These are phyloP conservation scores for Pistacia integerrima DNA, from an alignment of 345 rosid species.

Conservation along the genomic window DNA sequence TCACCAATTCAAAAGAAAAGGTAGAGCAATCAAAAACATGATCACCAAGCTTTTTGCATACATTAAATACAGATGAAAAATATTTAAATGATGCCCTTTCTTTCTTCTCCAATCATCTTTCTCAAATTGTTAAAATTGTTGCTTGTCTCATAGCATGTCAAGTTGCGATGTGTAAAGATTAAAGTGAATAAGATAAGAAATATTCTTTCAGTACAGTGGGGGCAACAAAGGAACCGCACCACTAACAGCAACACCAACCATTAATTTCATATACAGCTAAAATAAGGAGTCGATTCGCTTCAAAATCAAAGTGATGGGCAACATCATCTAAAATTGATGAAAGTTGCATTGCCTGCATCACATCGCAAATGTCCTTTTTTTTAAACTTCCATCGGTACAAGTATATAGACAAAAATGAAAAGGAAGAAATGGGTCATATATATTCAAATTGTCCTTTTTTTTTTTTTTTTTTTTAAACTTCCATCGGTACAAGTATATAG, in stretches of 20 bases:
- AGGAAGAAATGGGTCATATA: constrained; percentile 39
- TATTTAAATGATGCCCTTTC: background rate
- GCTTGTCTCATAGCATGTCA: background rate
- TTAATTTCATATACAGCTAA: constrained; percentile 9
- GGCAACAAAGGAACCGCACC: constrained; percentile 23
- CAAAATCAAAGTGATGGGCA: constrained; percentile 5
- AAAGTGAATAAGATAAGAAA: constrained; percentile 5
- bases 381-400: no score
- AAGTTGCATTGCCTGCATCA: constrained; percentile 16
- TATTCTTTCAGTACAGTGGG: constrained; percentile 19
- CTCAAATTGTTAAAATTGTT: background rate
- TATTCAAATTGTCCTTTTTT: constrained; percentile 42
- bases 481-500: constrained; percentile 75
- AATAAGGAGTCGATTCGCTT: constrained; percentile 12
- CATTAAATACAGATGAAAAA: no score
- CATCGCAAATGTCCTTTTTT: constrained; percentile 17
- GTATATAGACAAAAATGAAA: constrained; percentile 28
- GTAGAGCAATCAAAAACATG: background rate
- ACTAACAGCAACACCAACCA: constrained; percentile 18
- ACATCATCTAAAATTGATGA: constrained; percentile 15
- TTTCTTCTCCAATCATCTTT: background rate
- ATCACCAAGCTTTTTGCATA: background rate
- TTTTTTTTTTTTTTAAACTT: constrained; percentile 21
- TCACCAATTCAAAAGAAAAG: background rate
- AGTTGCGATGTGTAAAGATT: background rate